Evolutionary conservation across 202 grass and related monocot genomes (phyloP).

Genomic region (Saccharum hybrid): DNA sequence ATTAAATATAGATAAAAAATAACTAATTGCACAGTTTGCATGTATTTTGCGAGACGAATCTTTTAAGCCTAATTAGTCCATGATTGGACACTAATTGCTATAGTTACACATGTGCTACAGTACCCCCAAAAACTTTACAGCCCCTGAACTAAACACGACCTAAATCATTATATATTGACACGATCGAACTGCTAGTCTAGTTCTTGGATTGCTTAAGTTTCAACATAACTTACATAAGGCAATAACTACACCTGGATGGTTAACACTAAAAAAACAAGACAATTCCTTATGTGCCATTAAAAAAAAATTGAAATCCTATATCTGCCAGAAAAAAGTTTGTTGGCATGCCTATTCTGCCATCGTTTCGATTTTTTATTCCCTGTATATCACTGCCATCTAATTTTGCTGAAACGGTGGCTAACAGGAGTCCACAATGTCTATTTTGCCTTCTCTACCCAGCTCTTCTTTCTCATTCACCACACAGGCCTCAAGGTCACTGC

Average conservation of each 20-base stretch:
- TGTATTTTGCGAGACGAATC: too few relatives aligned
- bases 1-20: too few relatives aligned
- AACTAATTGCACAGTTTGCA: too few relatives aligned
- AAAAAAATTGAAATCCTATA: neutral
- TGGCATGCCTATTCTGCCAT: neutral
- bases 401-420: neutral
- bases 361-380: neutral
- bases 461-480: neutral
- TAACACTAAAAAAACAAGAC: neutral
- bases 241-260: conserved; percentile 1
- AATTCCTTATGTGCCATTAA: neutral
- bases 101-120: too few relatives aligned
- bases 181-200: neutral
- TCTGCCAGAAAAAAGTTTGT: neutral
- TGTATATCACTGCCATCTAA: neutral
- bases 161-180: neutral
- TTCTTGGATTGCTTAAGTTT: neutral
- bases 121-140: too few relatives aligned
- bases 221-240: conserved; percentile 2
- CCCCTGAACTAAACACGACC: too few relatives aligned
- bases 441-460: neutral
- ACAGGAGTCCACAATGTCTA: neutral
- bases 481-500: neutral
- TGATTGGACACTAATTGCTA: too few relatives aligned
- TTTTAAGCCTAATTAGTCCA: too few relatives aligned